These are phyloP conservation scores for Eimeria maxima DNA, from an alignment of 169 alveolate species.

Conservation along the genomic window DNA sequence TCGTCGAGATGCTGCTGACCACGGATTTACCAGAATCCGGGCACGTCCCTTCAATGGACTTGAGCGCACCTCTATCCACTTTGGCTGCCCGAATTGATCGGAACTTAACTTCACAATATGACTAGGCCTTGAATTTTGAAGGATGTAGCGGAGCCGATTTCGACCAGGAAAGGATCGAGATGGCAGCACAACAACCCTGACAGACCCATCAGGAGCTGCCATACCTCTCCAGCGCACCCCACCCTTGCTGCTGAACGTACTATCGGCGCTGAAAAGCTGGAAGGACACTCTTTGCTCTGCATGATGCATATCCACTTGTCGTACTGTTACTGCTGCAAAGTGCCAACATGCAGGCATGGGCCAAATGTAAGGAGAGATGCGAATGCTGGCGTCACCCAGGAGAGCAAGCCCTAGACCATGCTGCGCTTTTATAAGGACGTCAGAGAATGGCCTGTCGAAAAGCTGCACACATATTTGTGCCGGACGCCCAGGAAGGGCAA, in stretches of 20 bases:
- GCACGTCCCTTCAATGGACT: conserved; percentile 14
- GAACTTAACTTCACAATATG: neutral
- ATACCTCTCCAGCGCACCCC: conserved; percentile 56
- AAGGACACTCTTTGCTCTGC: conserved; percentile 16
- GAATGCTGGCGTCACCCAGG: conserved; percentile 59
- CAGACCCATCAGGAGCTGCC: conserved; percentile 71
- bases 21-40: neutral
- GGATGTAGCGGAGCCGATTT: neutral
- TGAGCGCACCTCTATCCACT: conserved; percentile 33
- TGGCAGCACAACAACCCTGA: conserved; percentile 48
- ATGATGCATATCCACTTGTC: neutral
- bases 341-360: conserved; percentile 75
- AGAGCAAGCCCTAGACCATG: conserved; percentile 23
- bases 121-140: neutral
- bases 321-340: neutral
- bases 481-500: conserved; percentile 62
- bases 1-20: neutral
- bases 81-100: conserved; percentile 2
- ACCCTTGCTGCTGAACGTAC: neutral
- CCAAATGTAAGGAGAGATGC: conserved; percentile 65
- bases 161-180: neutral
- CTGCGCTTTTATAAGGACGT: conserved; percentile 38
- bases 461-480: conserved; percentile 68
- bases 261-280: conserved; percentile 41
- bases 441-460: conserved; percentile 63